Conservation (phyloP, 2,329 filamentous ascomycete species). For the Cladophialophora psammophila region DNA sequence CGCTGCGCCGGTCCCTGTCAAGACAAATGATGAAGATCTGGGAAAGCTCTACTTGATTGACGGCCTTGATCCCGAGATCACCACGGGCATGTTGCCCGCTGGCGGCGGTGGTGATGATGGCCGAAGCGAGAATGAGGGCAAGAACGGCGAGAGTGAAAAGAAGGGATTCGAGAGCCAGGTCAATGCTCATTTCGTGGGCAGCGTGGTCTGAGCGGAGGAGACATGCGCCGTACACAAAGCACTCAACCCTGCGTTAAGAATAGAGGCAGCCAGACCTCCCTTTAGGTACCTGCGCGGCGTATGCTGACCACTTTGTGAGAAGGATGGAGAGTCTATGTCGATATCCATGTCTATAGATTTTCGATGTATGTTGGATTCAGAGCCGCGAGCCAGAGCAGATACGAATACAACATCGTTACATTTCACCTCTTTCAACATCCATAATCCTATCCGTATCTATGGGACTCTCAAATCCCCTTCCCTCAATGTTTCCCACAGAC, state of each 20-base stretch:
- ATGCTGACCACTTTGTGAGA: neutral
- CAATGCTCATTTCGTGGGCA: constrained; percentile 6
- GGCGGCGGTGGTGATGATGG: neutral
- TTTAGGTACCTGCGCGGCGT: neutral
- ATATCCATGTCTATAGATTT: no score
- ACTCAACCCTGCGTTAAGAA: neutral
- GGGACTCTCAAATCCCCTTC: neutral
- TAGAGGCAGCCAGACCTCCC: neutral
- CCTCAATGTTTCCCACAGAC: neutral
- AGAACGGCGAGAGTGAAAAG: constrained; percentile 11
- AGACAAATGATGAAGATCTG: constrained; percentile 19
- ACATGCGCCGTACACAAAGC: no score
- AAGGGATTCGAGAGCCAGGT: constrained; percentile 13
- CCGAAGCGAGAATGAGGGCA: constrained; percentile 7
- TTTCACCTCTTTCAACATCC: neutral
- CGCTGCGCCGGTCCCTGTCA: constrained; percentile 12
- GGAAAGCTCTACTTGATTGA: constrained; percentile 21
- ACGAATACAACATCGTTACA: neutral
- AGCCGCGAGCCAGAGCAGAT: neutral
- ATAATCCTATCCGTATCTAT: no score
- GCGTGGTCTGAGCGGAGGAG: neutral
- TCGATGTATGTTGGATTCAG: neutral
- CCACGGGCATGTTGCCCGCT: constrained; percentile 5
- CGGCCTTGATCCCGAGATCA: constrained; percentile 14
- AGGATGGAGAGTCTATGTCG: neutral